A percentile compares a stretch with the other conserved stretches of the same genome.
phyloP scores from a whole-genome alignment of 805 yeast genomes.

The Cyberlindnera galapagoensis region DNA sequence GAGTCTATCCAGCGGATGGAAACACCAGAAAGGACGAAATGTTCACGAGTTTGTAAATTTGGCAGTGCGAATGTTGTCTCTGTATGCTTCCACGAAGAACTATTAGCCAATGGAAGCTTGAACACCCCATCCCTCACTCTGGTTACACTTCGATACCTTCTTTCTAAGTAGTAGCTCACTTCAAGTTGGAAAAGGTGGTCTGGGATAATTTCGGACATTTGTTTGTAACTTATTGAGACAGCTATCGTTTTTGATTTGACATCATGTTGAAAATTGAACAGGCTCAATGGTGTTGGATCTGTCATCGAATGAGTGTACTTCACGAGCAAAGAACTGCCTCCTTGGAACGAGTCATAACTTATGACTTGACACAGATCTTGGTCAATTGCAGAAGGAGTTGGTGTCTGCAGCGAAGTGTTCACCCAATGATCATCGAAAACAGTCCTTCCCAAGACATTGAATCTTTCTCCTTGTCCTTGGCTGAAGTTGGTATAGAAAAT shows the following conservation, averaged over 20 bases:
- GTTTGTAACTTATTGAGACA: constrained; percentile 23
- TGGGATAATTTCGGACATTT: constrained; percentile 12
- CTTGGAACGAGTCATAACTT: constrained; percentile 26
- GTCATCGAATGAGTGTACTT: constrained; percentile 4
- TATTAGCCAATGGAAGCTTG: constrained; percentile 25
- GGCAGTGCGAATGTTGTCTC: constrained; percentile 17
- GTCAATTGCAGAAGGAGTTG: constrained; percentile 26
- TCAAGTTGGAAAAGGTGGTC: constrained; percentile 26
- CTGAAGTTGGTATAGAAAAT: constrained; percentile 35
- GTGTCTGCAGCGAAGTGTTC: constrained; percentile 28
- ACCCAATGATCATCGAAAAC: constrained; percentile 31
- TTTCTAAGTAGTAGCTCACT: constrained; percentile 28
- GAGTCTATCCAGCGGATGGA: constrained; percentile 2
- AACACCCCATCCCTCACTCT: constrained; percentile 27
- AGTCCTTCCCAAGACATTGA: constrained; percentile 25
- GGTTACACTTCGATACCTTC: constrained; percentile 25
- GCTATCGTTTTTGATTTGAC: constrained; percentile 11
- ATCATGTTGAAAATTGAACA: constrained; percentile 28
- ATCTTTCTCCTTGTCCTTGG: constrained; percentile 32
- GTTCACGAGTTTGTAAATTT: constrained; percentile 18
- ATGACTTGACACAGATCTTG: constrained; percentile 10
- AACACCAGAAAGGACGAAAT: constrained; percentile 19
- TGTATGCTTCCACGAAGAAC: constrained; percentile 16
- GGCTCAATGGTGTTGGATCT: no score
- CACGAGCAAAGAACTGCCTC: constrained; percentile 31